phyloP scores from a whole-genome alignment of 2,329 filamentous ascomycete genomes.

The Sporothrix brasiliensis region DNA sequence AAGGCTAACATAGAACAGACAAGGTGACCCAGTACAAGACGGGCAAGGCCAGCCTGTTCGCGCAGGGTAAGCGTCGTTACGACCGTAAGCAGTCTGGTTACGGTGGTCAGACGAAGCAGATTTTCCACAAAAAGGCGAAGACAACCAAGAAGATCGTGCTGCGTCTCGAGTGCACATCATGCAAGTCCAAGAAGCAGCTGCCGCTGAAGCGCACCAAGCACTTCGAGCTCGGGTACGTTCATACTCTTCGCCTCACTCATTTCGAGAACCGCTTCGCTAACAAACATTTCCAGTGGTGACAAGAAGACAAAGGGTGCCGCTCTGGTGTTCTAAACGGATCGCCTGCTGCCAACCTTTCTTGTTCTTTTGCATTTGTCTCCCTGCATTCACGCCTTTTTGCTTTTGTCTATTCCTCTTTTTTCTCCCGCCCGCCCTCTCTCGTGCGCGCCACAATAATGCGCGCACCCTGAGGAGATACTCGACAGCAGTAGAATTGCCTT shows the following conservation, averaged over 20 bases:
- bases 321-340: conserved; percentile 88
- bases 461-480: conserved; percentile 5
- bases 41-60: conserved; percentile 46
- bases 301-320: conserved; percentile 99
- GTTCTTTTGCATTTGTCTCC: conserved; percentile 20
- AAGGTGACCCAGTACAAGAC: conserved; percentile 81
- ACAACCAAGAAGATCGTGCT: conserved; percentile 99
- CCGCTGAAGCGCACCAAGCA: conserved; percentile 99
- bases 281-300: conserved; percentile 79
- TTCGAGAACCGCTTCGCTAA: conserved; percentile 24
- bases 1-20: conserved; percentile 48
- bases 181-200: conserved; percentile 98
- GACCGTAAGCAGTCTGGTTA: conserved; percentile 90
- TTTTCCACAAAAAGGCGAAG: conserved; percentile 99
- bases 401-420: conserved; percentile 23
- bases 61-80: conserved; percentile 99
- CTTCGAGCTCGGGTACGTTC: conserved; percentile 95
- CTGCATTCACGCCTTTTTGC: conserved; percentile 26
- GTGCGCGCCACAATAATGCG: neutral
- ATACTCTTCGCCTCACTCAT: conserved; percentile 27
- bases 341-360: conserved; percentile 24
- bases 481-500: neutral
- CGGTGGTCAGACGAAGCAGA: conserved; percentile 99
- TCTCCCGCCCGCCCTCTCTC: conserved; percentile 8
- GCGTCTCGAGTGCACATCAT: conserved; percentile 93